Evolutionary conservation across 371 early-diverging fungal genomes (phyloP), one percentile per base, ranked within the genome.

Genomic region (Choanephora cucurbitarum): DNA sequence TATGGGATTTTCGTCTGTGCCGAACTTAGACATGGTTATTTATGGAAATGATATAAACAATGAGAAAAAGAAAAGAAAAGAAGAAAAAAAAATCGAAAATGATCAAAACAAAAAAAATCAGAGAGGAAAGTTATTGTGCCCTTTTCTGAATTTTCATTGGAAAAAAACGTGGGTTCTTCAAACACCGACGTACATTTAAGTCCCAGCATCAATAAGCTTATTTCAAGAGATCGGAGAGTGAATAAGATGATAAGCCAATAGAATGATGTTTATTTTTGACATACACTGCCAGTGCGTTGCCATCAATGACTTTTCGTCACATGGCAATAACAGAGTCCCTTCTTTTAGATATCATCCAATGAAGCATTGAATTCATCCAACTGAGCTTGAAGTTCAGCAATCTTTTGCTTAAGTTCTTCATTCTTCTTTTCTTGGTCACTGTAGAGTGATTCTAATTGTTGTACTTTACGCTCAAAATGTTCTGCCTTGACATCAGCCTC

Each of bases 401-500:
- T 81, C 72, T 91, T 87, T 31, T 63, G 66, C 53, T 73, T 73
- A 32, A 84, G 59, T 22, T 85, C 87, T 56, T 90, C 86, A 54
- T 79, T 69, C 74, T 81, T 83, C 56, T 64, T 64, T 64, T 92
- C 92, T 44, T 78, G 71, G 19, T 75, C 80, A 33, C 66, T 65
- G 41, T 69, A 65, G 49, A 85, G 77, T 49, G 64, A 70, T 71
- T 91, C 91, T 65, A 89, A 57, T 63, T 87, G 84, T 34, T 81
- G 79, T 18, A 87, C 85, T 64, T 83, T 86, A 67, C 92, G 89
- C 67, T 92, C 90, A 68, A 87, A 84, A 59, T 84, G 85, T 60
- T 92, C 92, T 44, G 90, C 86, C 73, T 87, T 85, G 57, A 92
- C 84, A 67, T 92, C 91, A 46, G 86, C 83, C 55, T 82, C 83